phyloP scores from a whole-genome alignment of 1,139 yeast species.

The Candida sp. region DNA sequence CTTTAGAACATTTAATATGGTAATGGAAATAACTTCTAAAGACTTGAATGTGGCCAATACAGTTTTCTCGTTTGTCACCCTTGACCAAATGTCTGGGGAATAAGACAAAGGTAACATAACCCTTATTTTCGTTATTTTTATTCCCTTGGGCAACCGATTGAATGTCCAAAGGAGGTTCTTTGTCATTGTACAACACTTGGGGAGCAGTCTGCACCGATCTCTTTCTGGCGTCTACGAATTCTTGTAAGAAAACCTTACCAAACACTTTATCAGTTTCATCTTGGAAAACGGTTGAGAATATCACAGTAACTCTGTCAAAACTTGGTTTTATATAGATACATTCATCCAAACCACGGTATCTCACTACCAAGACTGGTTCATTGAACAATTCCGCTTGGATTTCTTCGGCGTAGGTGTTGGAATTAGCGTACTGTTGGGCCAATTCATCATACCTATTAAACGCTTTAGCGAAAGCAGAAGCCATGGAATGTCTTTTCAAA shows the following conservation, averaged over 20 bases:
- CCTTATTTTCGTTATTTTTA: constrained; percentile 49
- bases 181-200: constrained; percentile 87
- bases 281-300: constrained; percentile 89
- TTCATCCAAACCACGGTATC: constrained; percentile 87
- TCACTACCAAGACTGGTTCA: constrained; percentile 67
- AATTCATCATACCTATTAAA: constrained; percentile 74
- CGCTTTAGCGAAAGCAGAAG: constrained; percentile 91
- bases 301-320: constrained; percentile 94
- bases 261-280: constrained; percentile 97
- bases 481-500: constrained; percentile 82
- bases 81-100: constrained; percentile 71
- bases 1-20: constrained; percentile 97
- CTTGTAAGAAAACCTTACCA: constrained; percentile 94
- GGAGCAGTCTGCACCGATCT: constrained; percentile 98
- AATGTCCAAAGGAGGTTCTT: constrained; percentile 93
- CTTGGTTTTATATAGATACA: constrained; percentile 88
- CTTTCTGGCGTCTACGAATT: constrained; percentile 93
- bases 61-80: constrained; percentile 72
- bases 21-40: constrained; percentile 97
- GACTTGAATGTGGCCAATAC: constrained; percentile 84
- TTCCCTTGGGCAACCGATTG: constrained; percentile 27
- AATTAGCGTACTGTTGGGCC: constrained; percentile 48
- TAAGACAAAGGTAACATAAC: constrained; percentile 75
- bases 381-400: constrained; percentile 44
- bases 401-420: constrained; percentile 49